These are phyloP conservation scores for Parmelia sp. DNA, from an alignment of 495 filamentous ascomycete genomes.

Conservation along the genomic window DNA sequence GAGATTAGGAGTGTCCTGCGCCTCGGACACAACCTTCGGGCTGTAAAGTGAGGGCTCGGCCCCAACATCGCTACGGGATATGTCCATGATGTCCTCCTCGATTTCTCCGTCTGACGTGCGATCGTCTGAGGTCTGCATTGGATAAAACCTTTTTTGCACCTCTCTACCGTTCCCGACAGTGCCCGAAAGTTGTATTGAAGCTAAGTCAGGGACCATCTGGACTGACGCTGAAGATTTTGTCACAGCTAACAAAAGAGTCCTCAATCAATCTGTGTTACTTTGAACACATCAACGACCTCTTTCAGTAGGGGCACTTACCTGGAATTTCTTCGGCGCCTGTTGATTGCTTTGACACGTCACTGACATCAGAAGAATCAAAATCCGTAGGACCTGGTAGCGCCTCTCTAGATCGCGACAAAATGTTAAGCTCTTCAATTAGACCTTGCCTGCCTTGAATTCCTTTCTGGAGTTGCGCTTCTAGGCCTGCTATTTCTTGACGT, in stretches of 20 bases:
- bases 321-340: neutral
- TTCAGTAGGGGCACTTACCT: constrained; percentile 14
- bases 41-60: constrained; percentile 17
- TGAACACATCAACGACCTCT: constrained; percentile 2
- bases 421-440: constrained; percentile 29
- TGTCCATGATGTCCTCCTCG: constrained; percentile 27
- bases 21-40: constrained; percentile 5
- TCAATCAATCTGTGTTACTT: constrained; percentile 9
- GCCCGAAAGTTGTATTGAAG: neutral
- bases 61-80: constrained; percentile 24
- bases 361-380: neutral
- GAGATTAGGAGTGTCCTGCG: neutral
- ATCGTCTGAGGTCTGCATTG: constrained; percentile 2
- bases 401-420: constrained; percentile 13
- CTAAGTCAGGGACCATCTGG: neutral
- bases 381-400: constrained; percentile 5
- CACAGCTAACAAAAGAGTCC: constrained; percentile 1
- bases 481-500: constrained; percentile 49
- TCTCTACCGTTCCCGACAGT: neutral
- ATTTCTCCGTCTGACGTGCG: constrained; percentile 15
- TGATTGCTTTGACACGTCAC: constrained; percentile 33
- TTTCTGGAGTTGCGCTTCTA: constrained; percentile 54
- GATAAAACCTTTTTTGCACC: neutral
- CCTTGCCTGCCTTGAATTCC: constrained; percentile 34
- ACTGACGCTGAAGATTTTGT: neutral